Conservation (phyloP, 1,284 basidiomycete genomes). For the Austroboletus novae-zelandiae region DNA sequence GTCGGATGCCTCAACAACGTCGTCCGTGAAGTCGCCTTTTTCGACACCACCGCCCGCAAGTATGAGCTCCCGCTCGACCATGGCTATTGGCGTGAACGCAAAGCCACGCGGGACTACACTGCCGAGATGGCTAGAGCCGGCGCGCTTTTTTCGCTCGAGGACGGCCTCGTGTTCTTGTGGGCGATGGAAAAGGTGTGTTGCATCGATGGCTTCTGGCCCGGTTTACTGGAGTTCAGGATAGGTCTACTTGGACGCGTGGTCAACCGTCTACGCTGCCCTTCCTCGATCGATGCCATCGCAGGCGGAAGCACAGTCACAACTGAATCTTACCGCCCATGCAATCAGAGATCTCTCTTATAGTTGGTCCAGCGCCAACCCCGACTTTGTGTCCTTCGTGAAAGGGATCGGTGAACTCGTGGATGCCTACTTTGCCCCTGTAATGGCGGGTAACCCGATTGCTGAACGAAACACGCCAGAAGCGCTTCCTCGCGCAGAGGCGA, state of each 20-base stretch:
- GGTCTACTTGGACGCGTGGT: conserved; percentile 69
- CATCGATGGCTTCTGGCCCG: background rate
- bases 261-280: conserved; percentile 41
- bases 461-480: conserved; percentile 7
- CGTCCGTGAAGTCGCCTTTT: conserved; percentile 61
- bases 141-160: too few species aligned
- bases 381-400: conserved; percentile 62
- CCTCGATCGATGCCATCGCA: conserved; percentile 2
- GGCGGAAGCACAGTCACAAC: conserved; percentile 10
- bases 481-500: conserved; percentile 42
- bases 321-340: conserved; percentile 23
- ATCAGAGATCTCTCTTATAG: conserved; percentile 54
- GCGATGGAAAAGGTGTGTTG: conserved; percentile 62
- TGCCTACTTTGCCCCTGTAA: conserved; percentile 25
- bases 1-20: conserved; percentile 54
- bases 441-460: conserved; percentile 6
- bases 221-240: conserved; percentile 12
- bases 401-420: conserved; percentile 55
- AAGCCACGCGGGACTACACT: conserved; percentile 63
- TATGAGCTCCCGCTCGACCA: conserved; percentile 43
- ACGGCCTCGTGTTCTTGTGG: conserved; percentile 31
- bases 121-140: conserved; percentile 37
- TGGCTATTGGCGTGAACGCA: conserved; percentile 49
- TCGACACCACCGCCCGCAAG: conserved; percentile 47
- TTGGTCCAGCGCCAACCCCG: conserved; percentile 55